These are phyloP conservation scores for Lipomyces japonicus DNA, from an alignment of 805 yeast genomes.

Conservation along the genomic window DNA sequence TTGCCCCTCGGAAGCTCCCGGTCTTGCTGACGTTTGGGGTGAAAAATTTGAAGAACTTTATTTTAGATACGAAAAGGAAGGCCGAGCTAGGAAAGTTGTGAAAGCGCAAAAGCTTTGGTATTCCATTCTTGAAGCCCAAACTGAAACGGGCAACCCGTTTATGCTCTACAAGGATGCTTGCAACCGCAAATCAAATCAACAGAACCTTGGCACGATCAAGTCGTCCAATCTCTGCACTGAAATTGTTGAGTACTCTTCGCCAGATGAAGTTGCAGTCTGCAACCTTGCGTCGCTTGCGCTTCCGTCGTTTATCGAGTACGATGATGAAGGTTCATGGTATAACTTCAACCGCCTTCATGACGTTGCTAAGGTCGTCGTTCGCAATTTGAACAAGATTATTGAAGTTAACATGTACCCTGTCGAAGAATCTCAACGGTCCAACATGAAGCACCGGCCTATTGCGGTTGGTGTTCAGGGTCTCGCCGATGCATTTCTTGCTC, in stretches of 20 bases:
- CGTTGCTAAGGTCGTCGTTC: constrained; percentile 70
- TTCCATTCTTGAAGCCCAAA: constrained; percentile 83
- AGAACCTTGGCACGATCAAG: constrained; percentile 87
- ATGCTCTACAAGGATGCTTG: constrained; percentile 92
- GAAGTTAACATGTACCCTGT: constrained; percentile 86
- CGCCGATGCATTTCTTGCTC: constrained; percentile 78
- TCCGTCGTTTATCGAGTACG: constrained; percentile 64
- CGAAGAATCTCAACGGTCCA: constrained; percentile 67
- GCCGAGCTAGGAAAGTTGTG: constrained; percentile 58
- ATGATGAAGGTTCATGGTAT: constrained; percentile 51
- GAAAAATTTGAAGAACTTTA: constrained; percentile 74
- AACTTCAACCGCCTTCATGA: constrained; percentile 73
- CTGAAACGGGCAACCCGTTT: constrained; percentile 95
- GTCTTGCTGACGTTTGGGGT: constrained; percentile 77
- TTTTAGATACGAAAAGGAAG: constrained; percentile 66
- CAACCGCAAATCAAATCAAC: constrained; percentile 81
- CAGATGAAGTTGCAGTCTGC: constrained; percentile 94
- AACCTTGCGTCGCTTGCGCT: constrained; percentile 87
- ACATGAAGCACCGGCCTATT: constrained; percentile 81
- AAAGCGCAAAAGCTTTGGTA: constrained; percentile 91
- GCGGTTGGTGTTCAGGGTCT: constrained; percentile 99
- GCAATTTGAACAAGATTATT: constrained; percentile 75
- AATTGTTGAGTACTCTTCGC: constrained; percentile 84
- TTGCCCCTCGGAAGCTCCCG: constrained; percentile 86
- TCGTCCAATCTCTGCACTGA: constrained; percentile 94